These are phyloP conservation scores for Drechslerella dactyloides DNA, from an alignment of 2,329 filamentous ascomycete species.

Conservation along the genomic window DNA sequence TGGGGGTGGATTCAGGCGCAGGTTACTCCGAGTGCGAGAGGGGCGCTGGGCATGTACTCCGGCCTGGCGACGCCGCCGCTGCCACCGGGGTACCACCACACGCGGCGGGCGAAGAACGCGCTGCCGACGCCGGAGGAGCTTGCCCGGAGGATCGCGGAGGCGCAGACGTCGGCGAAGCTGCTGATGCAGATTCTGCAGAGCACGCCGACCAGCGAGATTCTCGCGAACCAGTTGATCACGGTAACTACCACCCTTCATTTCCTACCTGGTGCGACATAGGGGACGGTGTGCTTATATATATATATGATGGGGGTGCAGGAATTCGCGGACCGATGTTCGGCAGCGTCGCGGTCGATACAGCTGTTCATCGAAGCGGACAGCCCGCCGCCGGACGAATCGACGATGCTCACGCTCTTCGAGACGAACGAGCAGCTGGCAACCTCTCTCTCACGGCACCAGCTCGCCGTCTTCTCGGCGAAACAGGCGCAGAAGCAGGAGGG, in stretches of 20 bases:
- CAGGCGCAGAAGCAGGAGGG: slow-evolving; percentile 27
- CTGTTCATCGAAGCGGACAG: slow-evolving; percentile 77
- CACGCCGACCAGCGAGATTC: slow-evolving; percentile 76
- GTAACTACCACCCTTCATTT: slow-evolving; percentile 18
- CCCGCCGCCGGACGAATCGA: slow-evolving; percentile 86
- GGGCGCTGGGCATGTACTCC: slow-evolving; percentile 24
- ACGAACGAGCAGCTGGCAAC: slow-evolving; percentile 89
- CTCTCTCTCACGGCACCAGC: slow-evolving; percentile 81
- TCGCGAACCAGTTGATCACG: slow-evolving; percentile 83
- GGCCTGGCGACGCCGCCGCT: slow-evolving; percentile 30
- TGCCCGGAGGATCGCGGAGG: slow-evolving; percentile 83
- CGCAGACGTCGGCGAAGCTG: slow-evolving; percentile 85
- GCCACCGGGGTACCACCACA: slow-evolving; percentile 14
- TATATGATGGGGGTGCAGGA: slow-evolving; percentile 61
- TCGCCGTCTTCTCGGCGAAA: slow-evolving; percentile 64
- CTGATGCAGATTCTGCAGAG: slow-evolving; percentile 90
- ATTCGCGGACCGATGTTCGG: slow-evolving; percentile 83
- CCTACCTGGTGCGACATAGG: no score
- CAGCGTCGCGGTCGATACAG: slow-evolving; percentile 81
- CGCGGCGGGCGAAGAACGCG: slow-evolving; percentile 53
- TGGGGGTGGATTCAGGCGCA: slow-evolving; percentile 8
- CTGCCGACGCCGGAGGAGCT: slow-evolving; percentile 76
- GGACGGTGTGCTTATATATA: no score
- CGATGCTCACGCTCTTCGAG: slow-evolving; percentile 90
- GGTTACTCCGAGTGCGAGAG: slow-evolving; percentile 25